phyloP scores from a whole-genome alignment of 805 yeast genomes.

The Candida wancherniae region DNA sequence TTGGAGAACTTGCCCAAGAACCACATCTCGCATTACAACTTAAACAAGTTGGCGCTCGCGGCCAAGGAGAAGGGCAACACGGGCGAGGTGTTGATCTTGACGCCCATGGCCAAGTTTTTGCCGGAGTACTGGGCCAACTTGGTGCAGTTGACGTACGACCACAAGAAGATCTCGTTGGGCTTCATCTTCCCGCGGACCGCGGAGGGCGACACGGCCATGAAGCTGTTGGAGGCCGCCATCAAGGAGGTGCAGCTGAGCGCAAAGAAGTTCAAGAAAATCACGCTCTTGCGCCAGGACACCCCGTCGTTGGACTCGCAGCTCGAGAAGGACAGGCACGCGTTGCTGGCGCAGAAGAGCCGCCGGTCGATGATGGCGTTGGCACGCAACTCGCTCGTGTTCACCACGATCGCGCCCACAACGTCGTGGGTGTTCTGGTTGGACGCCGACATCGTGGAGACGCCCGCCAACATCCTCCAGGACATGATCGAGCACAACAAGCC shows the following conservation, averaged over 20 bases:
- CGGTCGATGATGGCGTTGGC: constrained; percentile 91
- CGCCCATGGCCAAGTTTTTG: constrained; percentile 87
- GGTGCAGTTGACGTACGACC: constrained; percentile 71
- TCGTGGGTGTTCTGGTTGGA: constrained; percentile 97
- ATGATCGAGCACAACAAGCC: constrained; percentile 81
- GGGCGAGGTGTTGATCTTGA: constrained; percentile 79
- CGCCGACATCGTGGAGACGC: constrained; percentile 89
- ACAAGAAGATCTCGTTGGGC: constrained; percentile 79
- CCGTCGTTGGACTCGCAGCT: constrained; percentile 66
- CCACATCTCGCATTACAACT: constrained; percentile 77
- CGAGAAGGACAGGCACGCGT: constrained; percentile 90
- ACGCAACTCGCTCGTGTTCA: constrained; percentile 83
- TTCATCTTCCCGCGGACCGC: constrained; percentile 81
- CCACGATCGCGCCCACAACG: constrained; percentile 83
- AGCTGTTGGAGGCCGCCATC: constrained; percentile 67
- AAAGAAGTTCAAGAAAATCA: constrained; percentile 72
- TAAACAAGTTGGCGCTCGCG: constrained; percentile 72
- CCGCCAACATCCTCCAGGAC: constrained; percentile 78
- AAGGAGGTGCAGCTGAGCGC: constrained; percentile 63
- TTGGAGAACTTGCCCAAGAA: constrained; percentile 63
- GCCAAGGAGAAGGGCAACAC: constrained; percentile 66
- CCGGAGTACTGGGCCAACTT: constrained; percentile 86
- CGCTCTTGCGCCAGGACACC: constrained; percentile 87
- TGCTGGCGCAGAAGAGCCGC: constrained; percentile 80
- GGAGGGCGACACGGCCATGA: constrained; percentile 78